phyloP scores from a whole-genome alignment of 2,329 filamentous ascomycete genomes.

The Ceratocystis cacaofunesta region DNA sequence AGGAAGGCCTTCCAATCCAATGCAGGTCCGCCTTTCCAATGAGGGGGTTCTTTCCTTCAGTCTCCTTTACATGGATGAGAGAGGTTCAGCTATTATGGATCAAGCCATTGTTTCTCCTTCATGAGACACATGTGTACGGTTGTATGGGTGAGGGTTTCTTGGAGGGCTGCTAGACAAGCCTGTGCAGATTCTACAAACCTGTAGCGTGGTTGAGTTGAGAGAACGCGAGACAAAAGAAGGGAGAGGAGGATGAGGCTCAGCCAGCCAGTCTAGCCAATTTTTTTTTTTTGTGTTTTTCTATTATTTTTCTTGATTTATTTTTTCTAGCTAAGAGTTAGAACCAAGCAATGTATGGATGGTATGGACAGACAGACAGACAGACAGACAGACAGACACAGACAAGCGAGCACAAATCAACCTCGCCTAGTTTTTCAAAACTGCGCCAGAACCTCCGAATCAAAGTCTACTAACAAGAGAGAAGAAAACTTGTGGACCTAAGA shows the following conservation, averaged over 20 bases:
- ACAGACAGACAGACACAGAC: not conserved
- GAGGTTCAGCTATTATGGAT: not conserved
- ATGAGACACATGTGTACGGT: not conserved
- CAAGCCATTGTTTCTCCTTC: not conserved
- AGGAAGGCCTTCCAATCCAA: not conserved
- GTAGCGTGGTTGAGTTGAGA: not conserved
- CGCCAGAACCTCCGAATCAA: too few species aligned
- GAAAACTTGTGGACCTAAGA: too few species aligned
- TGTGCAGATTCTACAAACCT: not conserved
- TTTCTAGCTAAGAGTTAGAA: too few species aligned
- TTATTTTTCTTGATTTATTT: too few species aligned
- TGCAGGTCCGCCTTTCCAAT: not conserved
- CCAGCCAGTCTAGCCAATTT: not conserved
- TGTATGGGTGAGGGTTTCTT: not conserved
- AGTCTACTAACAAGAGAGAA: too few species aligned
- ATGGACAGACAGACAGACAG: not conserved
- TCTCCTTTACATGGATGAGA: not conserved
- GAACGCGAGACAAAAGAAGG: not conserved
- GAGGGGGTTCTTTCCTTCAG: not conserved
- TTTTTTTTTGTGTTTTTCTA: too few species aligned
- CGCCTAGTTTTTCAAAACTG: not conserved
- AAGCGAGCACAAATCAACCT: not conserved
- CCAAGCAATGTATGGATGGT: not conserved
- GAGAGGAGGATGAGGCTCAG: not conserved
- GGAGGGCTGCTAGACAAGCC: not conserved